Evolutionary conservation across 2,329 filamentous ascomycete genomes (phyloP), one percentile per base, ranked within the genome.

Genomic region (Nothophaeocryptopus gaeumannii): DNA sequence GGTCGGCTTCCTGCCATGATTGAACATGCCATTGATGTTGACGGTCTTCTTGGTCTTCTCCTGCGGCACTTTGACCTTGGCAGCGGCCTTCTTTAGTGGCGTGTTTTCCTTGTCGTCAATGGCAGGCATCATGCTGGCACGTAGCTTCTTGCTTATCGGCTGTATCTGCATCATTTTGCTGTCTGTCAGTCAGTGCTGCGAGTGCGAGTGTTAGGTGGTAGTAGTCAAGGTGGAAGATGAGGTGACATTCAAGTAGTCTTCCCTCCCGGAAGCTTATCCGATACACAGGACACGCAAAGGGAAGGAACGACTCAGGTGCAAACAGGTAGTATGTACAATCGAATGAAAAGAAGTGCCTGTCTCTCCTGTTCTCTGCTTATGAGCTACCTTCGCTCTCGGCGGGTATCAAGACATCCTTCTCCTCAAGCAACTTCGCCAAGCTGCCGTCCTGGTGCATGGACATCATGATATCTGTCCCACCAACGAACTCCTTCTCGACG

Each of bases 381-480:
- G 51, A 50, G 38, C 54, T 55, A 29, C 48, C 50, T 14, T 58
- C 58, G 20, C 58, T 59, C 47, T 84, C 82, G 53, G 83, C 78
- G 2, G 78, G 72, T 12, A 85, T 82, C 48, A 99, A 73, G n/a
- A 97, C 88, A 55, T 83, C 83, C 78, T 96, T 96, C 72, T 95
- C 88, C 67, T 95, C 89, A 42, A 99, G 77, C 69, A 97, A 72
- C 78, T 95, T 95, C 8, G 90, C 89, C 64, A 99, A 74, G 61
- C 95, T 90, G 26, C 93, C 93, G 66, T 89, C 95, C 74, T 96
- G 88, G 75, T 97, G 92, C 93, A 99, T 97, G 2, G 86, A 87
- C 69, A 97, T 86, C 62, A 99, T 72, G 58, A 99, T 99, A 71
- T 99, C 93, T 69, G 91, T 96, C n/a, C 93, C 93, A 47, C 93